A percentile compares a stretch with the other conserved stretches of the same genome.
phyloP scores from a whole-genome alignment of 1,284 basidiomycete species.

The Tetrapyrgos nigripes region DNA sequence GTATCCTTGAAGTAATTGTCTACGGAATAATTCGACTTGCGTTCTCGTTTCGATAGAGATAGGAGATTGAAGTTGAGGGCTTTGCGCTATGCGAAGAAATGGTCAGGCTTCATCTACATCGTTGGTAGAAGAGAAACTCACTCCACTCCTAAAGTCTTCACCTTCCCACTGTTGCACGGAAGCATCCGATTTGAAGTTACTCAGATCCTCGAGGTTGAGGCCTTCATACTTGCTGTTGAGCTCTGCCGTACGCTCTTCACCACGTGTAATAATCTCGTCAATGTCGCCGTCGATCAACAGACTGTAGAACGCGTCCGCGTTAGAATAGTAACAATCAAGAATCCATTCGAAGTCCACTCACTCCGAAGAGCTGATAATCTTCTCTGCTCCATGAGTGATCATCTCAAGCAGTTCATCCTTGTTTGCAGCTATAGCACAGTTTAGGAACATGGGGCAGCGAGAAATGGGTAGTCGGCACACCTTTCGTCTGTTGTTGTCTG shows the following conservation, averaged over 20 bases:
- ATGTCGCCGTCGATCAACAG: slow-evolving; percentile 92
- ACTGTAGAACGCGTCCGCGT: slow-evolving; percentile 41
- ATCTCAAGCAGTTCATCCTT: slow-evolving; percentile 98
- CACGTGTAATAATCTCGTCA: slow-evolving; percentile 91
- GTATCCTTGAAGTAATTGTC: slow-evolving; percentile 95
- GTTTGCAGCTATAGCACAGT: slow-evolving; percentile 68
- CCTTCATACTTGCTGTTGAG: slow-evolving; percentile 94
- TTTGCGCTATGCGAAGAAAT: slow-evolving; percentile 58
- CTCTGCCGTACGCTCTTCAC: slow-evolving; percentile 90
- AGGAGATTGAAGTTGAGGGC: slow-evolving; percentile 82
- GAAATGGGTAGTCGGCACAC: slow-evolving; percentile 36
- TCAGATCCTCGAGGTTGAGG: slow-evolving; percentile 93
- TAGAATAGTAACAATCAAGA: slow-evolving; percentile 1
- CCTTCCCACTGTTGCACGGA: slow-evolving; percentile 96
- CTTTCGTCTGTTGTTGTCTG: slow-evolving; percentile 74
- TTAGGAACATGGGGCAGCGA: background rate
- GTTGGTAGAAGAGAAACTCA: slow-evolving; percentile 36
- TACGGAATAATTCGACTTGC: slow-evolving; percentile 96
- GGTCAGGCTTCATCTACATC: background rate
- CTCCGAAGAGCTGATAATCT: slow-evolving; percentile 88
- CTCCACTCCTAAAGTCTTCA: slow-evolving; percentile 87
- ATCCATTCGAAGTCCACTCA: slow-evolving; percentile 39
- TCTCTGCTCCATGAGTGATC: slow-evolving; percentile 98
- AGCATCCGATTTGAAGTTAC: slow-evolving; percentile 96
- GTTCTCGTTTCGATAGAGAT: slow-evolving; percentile 94